Percentiles rank a stretch among this genome's conserved stretches.
Evolutionary conservation across 805 yeast genomes (phyloP).

Genomic region (Lachancea thermotolerans): DNA sequence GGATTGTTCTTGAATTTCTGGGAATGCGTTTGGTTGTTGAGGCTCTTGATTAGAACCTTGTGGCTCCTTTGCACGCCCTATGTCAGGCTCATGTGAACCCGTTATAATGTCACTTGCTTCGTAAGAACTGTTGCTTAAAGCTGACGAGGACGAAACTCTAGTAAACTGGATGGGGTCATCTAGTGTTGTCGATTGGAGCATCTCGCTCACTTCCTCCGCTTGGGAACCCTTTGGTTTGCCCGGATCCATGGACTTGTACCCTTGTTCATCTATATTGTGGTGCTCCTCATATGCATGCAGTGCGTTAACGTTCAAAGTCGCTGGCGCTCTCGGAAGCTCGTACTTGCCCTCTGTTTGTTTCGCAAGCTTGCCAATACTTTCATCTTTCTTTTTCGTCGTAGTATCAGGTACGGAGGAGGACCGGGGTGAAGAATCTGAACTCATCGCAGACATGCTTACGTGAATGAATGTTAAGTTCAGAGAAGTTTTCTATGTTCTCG

Average conservation of each 20-base stretch:
- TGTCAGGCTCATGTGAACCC: not conserved
- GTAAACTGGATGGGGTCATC: constrained; percentile 39
- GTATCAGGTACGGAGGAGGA: not conserved
- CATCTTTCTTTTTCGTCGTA: not conserved
- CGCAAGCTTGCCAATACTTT: not conserved
- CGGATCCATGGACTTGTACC: constrained; percentile 41
- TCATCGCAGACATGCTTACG: not conserved
- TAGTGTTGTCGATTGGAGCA: constrained; percentile 19
- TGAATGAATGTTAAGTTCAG: too few species aligned
- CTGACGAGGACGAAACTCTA: constrained; percentile 35
- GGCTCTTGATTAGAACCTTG: not conserved
- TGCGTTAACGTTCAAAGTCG: constrained; percentile 42
- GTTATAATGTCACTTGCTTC: constrained; percentile 7
- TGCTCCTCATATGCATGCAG: constrained; percentile 20
- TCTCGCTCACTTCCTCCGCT: constrained; percentile 4
- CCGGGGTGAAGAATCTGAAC: not conserved
- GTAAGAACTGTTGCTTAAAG: constrained; percentile 19
- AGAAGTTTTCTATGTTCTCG: too few species aligned
- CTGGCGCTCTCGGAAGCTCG: constrained; percentile 40
- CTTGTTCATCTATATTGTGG: constrained; percentile 3
- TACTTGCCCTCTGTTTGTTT: not conserved
- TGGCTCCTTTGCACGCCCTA: not conserved
- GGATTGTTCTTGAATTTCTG: constrained; percentile 12
- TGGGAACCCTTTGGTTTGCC: constrained; percentile 28
- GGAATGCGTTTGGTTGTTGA: not conserved